Base-by-base conservation (phyloP, 1,284 basidiomycete genomes). In the Hemileia vastatrix region DNA sequence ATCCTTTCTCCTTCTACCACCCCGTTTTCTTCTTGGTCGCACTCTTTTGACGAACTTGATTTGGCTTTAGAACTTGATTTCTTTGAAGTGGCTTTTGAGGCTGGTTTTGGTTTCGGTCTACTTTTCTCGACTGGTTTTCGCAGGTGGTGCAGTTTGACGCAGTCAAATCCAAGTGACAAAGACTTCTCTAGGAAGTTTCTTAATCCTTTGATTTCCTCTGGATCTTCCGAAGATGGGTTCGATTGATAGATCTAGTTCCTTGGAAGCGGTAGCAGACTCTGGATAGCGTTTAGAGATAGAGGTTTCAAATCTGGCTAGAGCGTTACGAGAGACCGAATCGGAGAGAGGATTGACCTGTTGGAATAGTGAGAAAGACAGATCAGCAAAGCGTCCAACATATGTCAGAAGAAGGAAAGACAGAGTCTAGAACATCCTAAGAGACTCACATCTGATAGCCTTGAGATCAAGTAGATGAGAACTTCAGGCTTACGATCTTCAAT, bases 251-350 rank as follows among this genome's bases (percentile, higher is more conserved):
- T 18, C 43, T 27, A 49, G 40, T 15, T 49, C 32, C 18, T 27
- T 15, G n/a, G 23, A 33, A 5, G 47, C 31, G 18, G 18, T 80
- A 6, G 88, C 74, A 62, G 83, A 81, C 33, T 79, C 78, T 21
- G 78, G 78, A 71, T 83, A 89, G 59, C 80, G 78, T 69, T 84
- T 85, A 32, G 76, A 70, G 57, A 90, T 77, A 9, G 78, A 72
- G 4, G 76, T 78, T 60, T 85, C 83, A 76, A 91, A 90, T 49
- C 83, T 82, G 27, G 77, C 76, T 57, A 94, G 79, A 0, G 86
- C 81, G 69, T 88, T 91, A 64, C 84, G 82, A 9, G 86, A 82
- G 0, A 82, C 77, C 0, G 83, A 78, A 66, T 92, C 88, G n/a
- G 83, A 80, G 31, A 88, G 78, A 0, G 87, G 86, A n/a, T 84